Base-by-base conservation (phyloP, 345 rosid genomes). In the Tarenaya hassleriana region DNA sequence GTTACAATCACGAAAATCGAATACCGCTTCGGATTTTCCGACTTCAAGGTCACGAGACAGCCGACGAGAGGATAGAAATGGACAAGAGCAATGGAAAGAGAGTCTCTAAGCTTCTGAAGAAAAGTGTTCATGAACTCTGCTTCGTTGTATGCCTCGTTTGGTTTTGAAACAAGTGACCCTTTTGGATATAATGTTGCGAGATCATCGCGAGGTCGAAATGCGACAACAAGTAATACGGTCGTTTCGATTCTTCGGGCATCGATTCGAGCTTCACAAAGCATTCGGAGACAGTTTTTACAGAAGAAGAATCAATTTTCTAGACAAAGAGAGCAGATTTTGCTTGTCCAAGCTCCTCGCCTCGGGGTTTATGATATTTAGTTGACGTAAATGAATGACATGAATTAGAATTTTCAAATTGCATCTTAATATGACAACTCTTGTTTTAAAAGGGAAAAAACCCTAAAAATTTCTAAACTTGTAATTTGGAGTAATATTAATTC, bases 21-120 rank as follows among this genome's bases (percentile, higher is more conserved):
- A 27, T 67, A 55, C 4, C 79, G 68, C 10, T 68, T 61, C 0
- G 84, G 73, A 62, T 60, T 44, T 0, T 69, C 52, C 4, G 41
- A 52, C 35, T 18, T 57, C 4, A 4, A 14, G 9, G 60, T 46
- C 0, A 83, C 77, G 2, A 86, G 71, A 4, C 95, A 79, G 50
- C 97, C 90, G 0, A 86, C 66, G 0, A 86, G 78, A 0, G 90
- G 95, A 54, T 86, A 85, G 73, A 77, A 83, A 63, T 90, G 83
- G 34, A 74, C 64, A 0, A 86, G 95, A n/a, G 91, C 60, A 14
- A 58, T 41, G 8, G 88, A 66, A 6, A 81, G 75, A 34, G 92
- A 89, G 16, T 54, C 58, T 61, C 76, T 69, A 32, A 89, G 80
- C 55, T 45, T 61, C 3, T 64, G 68, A 17, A 81, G 27, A 50